phyloP scores from a whole-genome alignment of 495 filamentous ascomycete species.

The Annulohypoxylon nitens region DNA sequence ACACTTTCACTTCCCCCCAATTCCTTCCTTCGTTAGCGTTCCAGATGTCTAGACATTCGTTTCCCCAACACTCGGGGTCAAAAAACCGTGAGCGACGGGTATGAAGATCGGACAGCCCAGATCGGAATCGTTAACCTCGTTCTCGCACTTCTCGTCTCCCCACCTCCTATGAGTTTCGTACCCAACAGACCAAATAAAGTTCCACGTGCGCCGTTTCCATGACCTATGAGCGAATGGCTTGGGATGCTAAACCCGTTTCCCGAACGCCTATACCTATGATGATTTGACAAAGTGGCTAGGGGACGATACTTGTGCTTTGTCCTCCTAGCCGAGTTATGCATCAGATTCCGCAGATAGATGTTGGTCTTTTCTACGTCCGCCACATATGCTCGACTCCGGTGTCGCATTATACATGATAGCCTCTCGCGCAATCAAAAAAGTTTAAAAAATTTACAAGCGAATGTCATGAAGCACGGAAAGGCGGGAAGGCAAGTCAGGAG shows the following conservation, averaged over 20 bases:
- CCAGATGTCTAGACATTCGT: conserved; percentile 7
- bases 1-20: not conserved
- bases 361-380: conserved; percentile 22
- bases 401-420: conserved; percentile 38
- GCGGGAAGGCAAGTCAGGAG: not conserved
- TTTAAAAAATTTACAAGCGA: conserved; percentile 39
- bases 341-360: not conserved
- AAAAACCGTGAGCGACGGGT: not conserved
- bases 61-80: not conserved
- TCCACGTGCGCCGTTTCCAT: conserved; percentile 33
- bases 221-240: conserved; percentile 40
- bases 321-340: not conserved
- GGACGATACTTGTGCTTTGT: conserved; percentile 10
- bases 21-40: conserved; percentile 29
- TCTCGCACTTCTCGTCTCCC: conserved; percentile 13
- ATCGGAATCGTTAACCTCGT: conserved; percentile 1
- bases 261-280: conserved; percentile 44
- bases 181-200: conserved; percentile 34
- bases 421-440: conserved; percentile 8
- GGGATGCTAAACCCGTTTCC: conserved; percentile 36
- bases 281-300: conserved; percentile 12
- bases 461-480: conserved; percentile 34
- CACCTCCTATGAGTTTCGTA: conserved; percentile 12
- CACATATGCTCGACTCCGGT: conserved; percentile 34
- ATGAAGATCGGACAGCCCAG: not conserved